Percentiles rank a stretch among this genome's conserved stretches.
These are phyloP conservation scores for Kwoniella sp. DNA, from an alignment of 768 basidiomycete genomes.

Conservation along the genomic window DNA sequence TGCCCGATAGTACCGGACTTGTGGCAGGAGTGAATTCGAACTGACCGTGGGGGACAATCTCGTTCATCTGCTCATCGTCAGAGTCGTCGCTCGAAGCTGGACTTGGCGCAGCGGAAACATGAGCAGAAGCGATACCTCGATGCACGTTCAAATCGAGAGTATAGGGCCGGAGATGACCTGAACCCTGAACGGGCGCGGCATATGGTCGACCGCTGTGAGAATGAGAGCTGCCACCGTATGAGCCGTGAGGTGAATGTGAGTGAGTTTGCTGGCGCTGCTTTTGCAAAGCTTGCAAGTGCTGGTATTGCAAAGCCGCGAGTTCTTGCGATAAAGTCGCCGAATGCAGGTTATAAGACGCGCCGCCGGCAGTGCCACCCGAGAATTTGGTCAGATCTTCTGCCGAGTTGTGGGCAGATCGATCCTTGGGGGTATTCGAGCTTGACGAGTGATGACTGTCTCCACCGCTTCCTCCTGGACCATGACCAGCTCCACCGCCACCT, in stretches of 20 bases:
- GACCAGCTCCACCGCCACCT: slow-evolving; percentile 26
- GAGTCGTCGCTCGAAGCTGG: slow-evolving; percentile 51
- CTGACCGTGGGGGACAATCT: slow-evolving; percentile 30
- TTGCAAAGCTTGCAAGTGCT: slow-evolving; percentile 42
- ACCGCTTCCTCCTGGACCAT: slow-evolving; percentile 34
- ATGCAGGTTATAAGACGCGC: slow-evolving; percentile 30
- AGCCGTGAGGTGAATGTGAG: slow-evolving; percentile 9
- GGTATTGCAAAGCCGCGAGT: slow-evolving; percentile 46
- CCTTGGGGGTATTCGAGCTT: slow-evolving; percentile 52
- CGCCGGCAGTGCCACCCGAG: slow-evolving; percentile 29
- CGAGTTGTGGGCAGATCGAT: slow-evolving; percentile 37
- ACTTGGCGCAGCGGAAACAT: slow-evolving; percentile 48
- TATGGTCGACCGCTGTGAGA: slow-evolving; percentile 11
- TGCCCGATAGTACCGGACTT: slow-evolving; percentile 55
- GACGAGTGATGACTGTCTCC: slow-evolving; percentile 48
- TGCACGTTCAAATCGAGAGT: slow-evolving; percentile 38
- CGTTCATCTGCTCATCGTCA: slow-evolving; percentile 47
- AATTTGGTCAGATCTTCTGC: slow-evolving; percentile 52
- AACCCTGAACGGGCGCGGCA: slow-evolving; percentile 8
- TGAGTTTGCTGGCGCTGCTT: slow-evolving; percentile 18
- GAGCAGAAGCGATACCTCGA: slow-evolving; percentile 36
- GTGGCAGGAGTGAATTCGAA: slow-evolving; percentile 51
- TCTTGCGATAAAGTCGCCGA: slow-evolving; percentile 42
- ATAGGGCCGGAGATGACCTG: slow-evolving; percentile 33
- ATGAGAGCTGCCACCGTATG: slow-evolving; percentile 5